Percentiles rank a stretch among this genome's conserved stretches.
Conservation (phyloP, 805 yeast genomes). For the Pichia cabralensis region DNA sequence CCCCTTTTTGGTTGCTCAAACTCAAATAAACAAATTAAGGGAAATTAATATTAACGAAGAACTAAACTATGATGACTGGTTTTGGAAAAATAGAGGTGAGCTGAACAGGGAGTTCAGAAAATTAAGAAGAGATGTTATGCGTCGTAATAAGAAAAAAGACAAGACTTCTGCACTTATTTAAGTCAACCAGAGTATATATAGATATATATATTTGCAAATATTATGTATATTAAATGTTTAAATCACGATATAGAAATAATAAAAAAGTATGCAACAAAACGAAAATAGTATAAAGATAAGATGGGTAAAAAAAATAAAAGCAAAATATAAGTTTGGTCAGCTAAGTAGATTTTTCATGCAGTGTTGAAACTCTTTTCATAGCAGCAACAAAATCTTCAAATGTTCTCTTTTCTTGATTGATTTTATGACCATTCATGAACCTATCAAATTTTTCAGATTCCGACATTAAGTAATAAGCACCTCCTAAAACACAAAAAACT, state of each 20-base stretch:
- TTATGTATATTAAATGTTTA: too few species aligned
- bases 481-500: constrained; percentile 87
- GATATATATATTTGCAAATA: too few species aligned
- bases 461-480: constrained; percentile 87
- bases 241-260: neutral
- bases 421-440: constrained; percentile 62
- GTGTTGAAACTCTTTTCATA: constrained; percentile 82
- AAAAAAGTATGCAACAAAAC: neutral
- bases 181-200: neutral
- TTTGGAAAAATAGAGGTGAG: constrained; percentile 77
- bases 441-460: constrained; percentile 63
- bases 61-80: constrained; percentile 59
- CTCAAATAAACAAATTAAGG: constrained; percentile 58
- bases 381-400: constrained; percentile 74
- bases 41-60: constrained; percentile 22
- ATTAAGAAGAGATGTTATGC: constrained; percentile 61
- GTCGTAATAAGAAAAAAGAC: constrained; percentile 42
- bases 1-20: constrained; percentile 78
- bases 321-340: constrained; percentile 1
- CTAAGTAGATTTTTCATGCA: constrained; percentile 71
- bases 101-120: constrained; percentile 67
- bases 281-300: neutral
- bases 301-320: neutral
- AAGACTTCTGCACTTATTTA: constrained; percentile 3
- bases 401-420: constrained; percentile 52